Evolutionary conservation across 2,329 filamentous ascomycete genomes (phyloP), one percentile per base, ranked within the genome.

Genomic region (Magnaporthiopsis poae): DNA sequence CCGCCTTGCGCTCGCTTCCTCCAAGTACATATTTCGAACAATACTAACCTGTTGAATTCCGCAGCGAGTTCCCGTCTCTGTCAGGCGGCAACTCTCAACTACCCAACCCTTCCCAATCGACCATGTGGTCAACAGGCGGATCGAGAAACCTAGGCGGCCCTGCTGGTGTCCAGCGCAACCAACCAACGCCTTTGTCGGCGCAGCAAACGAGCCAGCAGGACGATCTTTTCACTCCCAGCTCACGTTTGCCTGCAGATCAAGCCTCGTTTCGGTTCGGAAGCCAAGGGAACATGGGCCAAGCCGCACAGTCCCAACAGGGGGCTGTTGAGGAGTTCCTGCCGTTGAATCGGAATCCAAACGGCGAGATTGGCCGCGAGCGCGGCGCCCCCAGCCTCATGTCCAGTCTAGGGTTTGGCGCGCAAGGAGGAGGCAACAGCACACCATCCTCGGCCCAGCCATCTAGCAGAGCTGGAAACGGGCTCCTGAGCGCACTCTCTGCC

Each of bases 61-160:
- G 63, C 68, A 89, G 86, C 68, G 86, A 89, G 73, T 89, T 89
- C 66, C 87, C 87, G 11, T 87, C 86, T 29, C 76, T 89, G 70
- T 88, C 86, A 65, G 87, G 85, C 71, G 87, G 85, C 71, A 87
- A 84, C 69, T 79, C 84, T 61, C 84, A 85, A 71, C 75, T 86
- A 61, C 77, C 81, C 35, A 82, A 75, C 67, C 74, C 80, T 8
- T 81, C 74, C 62, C 81, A 81, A 68, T 76, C 80, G 18, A 83
- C 83, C 5, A 79, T 87, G 76, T 87, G 85, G 85, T 81, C 83
- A 60, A 77, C 79, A 33, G 78, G 78, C 68, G 80, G 80, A 8
- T 77, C 81, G 25, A 78, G 84, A 68, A 82, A 77, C 67, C 75
- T 84, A 66, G 78, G 77, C 61, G 82, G 78, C 1, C 78, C 78